Base-by-base conservation (phyloP, 2,329 filamentous ascomycete species). In the Ophiostoma triangulosporum region DNA sequence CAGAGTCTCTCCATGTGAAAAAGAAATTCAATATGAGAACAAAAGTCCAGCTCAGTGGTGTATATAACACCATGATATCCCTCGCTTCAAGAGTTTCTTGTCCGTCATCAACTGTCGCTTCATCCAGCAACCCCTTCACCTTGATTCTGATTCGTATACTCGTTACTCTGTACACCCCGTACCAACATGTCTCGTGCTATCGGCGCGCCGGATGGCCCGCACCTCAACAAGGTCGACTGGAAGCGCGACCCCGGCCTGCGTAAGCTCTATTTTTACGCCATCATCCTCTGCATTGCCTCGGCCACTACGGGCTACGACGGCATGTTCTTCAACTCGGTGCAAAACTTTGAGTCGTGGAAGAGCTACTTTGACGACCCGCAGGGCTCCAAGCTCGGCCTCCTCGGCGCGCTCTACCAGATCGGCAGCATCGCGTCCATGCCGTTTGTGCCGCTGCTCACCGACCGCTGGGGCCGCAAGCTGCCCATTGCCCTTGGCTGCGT, bases 341-440 rank as follows among this genome's bases (percentile, higher is more conserved):
- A 67, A 27, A 62, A 64, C 0, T 57, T 67, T 36, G 54, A 62
- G 2, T 61, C 65, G 33, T 73, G 70, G 70, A 59, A 65, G 52
- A 58, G 64, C 59, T 59, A 57, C 49, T 69, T 69, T 59, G 45
- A 64, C 50, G 29, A 63, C 48, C 65, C 63, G 11, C 56, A 50
- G 52, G 61, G 64, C 8, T 61, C 68, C 1, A 63, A 64, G 36
- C 66, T 72, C 31, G 70, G 71, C 46, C 63, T 73, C 22, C 63
- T 73, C 38, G 65, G 66, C 27, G 68, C 67, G 32, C 71, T 72
- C 59, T 70, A 73, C 66, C 68, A 69, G 31, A 66, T 74, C 50
- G 73, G 73, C 55, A 69, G 66, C 11, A 63, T 75, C 48, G 64
- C 66, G 12, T 70, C 71, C 43, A 65, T 74, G n/a, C 69, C 70